Evolutionary conservation across 768 basidiomycete species (phyloP), one percentile per base, ranked within the genome.

Genomic region (Rhizopogon vinicolor): DNA sequence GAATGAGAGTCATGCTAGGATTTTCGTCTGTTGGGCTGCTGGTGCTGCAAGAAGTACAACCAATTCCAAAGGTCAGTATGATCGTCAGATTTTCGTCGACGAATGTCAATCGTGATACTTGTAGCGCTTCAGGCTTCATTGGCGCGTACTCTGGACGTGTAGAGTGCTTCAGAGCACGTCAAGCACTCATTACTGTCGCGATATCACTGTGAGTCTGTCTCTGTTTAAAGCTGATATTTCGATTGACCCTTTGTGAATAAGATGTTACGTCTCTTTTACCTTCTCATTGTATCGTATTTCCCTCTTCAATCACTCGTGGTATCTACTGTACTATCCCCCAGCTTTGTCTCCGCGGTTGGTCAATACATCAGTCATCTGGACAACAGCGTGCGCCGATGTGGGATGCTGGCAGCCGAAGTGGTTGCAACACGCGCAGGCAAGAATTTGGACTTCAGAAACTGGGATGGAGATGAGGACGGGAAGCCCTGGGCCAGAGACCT

Each of bases 331-430:
- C 68, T 79, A 31, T 84, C 82, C 12, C 74, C 84, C 5, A 55
- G 74, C 1, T 87, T 98, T 64, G 78, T 98, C 58, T 72, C 75
- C 19, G 83, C 83, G 12, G 77, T 97, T 44, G 81, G 86, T 6
- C 69, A 72, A 5, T 98, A 97, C 64, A 83, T 99, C 44, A 78
- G 78, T 1, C 92, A 96, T 68, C 71, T 85, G 6, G 92, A 96
- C 52, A 71, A 75, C 1, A 77, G 84, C 3, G 79, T 97, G 18
- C 86, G 96, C 3, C 80, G 86, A 25, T 89, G 93, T 61, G 97
- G 97, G 3, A 96, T 99, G 93, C 79, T 98, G 35, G 85, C 83
- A 0, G 96, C 91, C 0, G 96, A 99, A 70, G 75, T 87, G 16
- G 78, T 88, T 7, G 25, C 25, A 25, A 25, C 25, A 25, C 25